These are phyloP conservation scores for Solanum infundibuliforme DNA, from an alignment of 257 asterid species.

Conservation along the genomic window DNA sequence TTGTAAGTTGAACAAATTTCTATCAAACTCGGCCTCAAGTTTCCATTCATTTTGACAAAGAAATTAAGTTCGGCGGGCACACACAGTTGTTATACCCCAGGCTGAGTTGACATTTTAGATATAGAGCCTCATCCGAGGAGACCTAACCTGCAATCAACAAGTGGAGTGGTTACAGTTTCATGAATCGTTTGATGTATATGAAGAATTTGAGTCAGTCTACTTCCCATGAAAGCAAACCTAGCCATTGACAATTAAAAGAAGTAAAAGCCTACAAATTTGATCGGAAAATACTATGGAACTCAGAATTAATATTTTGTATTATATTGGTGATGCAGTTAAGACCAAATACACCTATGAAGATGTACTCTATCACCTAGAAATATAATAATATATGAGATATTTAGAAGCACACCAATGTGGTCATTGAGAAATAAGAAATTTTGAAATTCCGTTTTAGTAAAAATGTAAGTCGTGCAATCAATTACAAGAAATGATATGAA, in stretches of 20 bases:
- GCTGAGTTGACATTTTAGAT: neutral
- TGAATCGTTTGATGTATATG: neutral
- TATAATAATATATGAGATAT: neutral
- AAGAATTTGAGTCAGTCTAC: neutral
- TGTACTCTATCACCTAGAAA: neutral
- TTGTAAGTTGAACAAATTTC: neutral
- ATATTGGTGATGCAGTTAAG: neutral
- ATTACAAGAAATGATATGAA: neutral
- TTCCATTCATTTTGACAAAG: neutral
- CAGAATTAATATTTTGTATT: too few species aligned
- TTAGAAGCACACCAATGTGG: neutral
- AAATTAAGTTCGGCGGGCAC: neutral
- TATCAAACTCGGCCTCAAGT: neutral
- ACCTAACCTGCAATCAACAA: neutral
- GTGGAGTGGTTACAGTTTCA: neutral
- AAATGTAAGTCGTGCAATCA: neutral
- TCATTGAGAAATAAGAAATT: neutral
- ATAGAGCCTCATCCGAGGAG: neutral
- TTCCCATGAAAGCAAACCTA: neutral
- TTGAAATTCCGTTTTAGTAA: neutral
- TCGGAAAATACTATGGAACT: too few species aligned
- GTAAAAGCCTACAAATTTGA: too few species aligned
- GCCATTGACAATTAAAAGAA: too few species aligned
- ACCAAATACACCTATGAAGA: neutral
- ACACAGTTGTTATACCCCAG: neutral